Evolutionary conservation across 768 basidiomycete genomes (phyloP).

Genomic region (Solioccasus polychromus): DNA sequence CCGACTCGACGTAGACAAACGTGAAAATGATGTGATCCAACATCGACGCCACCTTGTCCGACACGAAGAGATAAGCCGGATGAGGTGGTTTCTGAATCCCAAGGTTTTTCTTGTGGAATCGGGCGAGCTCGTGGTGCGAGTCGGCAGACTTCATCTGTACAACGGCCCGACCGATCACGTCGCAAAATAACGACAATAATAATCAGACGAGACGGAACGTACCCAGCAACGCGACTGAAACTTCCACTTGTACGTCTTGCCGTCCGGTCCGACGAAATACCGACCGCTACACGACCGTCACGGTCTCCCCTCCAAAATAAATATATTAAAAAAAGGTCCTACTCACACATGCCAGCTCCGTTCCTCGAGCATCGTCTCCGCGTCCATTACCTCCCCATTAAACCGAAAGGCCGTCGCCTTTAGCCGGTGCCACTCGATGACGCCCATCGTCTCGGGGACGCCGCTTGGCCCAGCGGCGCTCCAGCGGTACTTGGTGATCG

Average conservation of each 20-base stretch:
- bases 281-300: conserved; percentile 15
- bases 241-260: conserved; percentile 32
- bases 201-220: neutral
- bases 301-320: too few species aligned
- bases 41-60: conserved; percentile 14
- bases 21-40: conserved; percentile 28
- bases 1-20: conserved; percentile 20
- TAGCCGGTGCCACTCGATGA: conserved; percentile 24
- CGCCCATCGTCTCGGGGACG: conserved; percentile 22
- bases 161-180: too few species aligned
- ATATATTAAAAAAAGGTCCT: neutral
- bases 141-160: conserved; percentile 17
- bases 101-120: conserved; percentile 24
- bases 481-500: too few species aligned
- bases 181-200: neutral
- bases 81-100: conserved; percentile 18
- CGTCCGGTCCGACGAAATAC: conserved; percentile 34
- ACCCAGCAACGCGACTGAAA: conserved; percentile 27
- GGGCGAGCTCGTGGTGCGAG: conserved; percentile 17
- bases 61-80: conserved; percentile 23
- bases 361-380: conserved; percentile 10
- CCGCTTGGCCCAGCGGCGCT: too few species aligned
- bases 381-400: conserved; percentile 11
- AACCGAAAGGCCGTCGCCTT: conserved; percentile 14
- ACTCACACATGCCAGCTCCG: conserved; percentile 19